Conservation (phyloP, 805 yeast species). For the Kazachstania taianensis region DNA sequence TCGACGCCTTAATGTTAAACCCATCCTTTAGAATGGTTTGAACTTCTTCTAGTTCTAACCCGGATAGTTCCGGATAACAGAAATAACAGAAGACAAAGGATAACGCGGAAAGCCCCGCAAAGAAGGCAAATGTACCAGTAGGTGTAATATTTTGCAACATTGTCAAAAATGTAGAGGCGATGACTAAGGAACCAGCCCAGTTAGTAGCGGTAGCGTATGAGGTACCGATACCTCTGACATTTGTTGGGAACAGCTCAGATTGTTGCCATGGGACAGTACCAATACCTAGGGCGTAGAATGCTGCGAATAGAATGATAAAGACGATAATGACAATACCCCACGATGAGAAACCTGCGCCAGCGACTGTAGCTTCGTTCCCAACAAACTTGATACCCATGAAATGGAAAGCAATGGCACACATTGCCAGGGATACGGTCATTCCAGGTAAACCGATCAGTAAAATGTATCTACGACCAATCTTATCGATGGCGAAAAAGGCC, state of each 20-base stretch:
- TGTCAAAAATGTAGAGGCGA: constrained; percentile 86
- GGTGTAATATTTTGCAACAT: constrained; percentile 92
- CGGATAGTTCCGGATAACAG: constrained; percentile 87
- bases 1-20: constrained; percentile 66
- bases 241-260: constrained; percentile 87
- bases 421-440: constrained; percentile 64
- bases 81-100: constrained; percentile 68
- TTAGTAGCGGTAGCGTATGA: constrained; percentile 86
- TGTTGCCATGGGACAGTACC: constrained; percentile 99
- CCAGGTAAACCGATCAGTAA: constrained; percentile 74
- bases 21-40: constrained; percentile 74
- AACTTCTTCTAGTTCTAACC: constrained; percentile 84
- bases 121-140: constrained; percentile 85
- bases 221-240: constrained; percentile 85
- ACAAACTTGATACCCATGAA: constrained; percentile 55
- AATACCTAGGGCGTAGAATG: constrained; percentile 85
- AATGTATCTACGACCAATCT: constrained; percentile 78
- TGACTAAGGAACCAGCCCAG: constrained; percentile 90
- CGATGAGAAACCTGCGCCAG: constrained; percentile 43
- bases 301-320: constrained; percentile 79
- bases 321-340: constrained; percentile 87
- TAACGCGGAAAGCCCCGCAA: constrained; percentile 69
- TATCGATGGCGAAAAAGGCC: constrained; percentile 81
- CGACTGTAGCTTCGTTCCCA: constrained; percentile 36
- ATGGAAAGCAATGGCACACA: constrained; percentile 89